These are phyloP conservation scores for Catenaria anguillulae DNA, from an alignment of 371 early-diverging fungal species.

Conservation along the genomic window DNA sequence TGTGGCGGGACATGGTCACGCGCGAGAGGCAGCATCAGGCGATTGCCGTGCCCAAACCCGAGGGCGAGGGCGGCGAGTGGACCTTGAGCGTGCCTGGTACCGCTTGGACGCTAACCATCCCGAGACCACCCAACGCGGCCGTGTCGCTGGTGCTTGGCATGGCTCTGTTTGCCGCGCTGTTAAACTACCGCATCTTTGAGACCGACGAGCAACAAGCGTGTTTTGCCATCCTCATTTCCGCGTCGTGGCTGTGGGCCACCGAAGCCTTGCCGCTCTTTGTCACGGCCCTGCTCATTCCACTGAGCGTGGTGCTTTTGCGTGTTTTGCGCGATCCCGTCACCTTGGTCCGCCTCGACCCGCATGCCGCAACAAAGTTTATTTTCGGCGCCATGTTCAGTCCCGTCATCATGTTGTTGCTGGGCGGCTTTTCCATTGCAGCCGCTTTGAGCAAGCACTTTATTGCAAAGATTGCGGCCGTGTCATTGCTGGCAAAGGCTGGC, in stretches of 20 bases:
- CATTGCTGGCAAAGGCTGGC: slow-evolving; percentile 78
- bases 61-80: background rate
- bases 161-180: slow-evolving; percentile 32
- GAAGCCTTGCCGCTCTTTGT: slow-evolving; percentile 90
- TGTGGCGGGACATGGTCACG: slow-evolving; percentile 93
- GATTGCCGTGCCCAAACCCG: slow-evolving; percentile 5
- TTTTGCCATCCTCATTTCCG: slow-evolving; percentile 75
- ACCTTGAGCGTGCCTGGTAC: background rate
- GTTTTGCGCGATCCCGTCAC: slow-evolving; percentile 51
- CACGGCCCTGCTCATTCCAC: slow-evolving; percentile 75
- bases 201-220: slow-evolving; percentile 56
- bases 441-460: slow-evolving; percentile 83
- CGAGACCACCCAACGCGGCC: background rate
- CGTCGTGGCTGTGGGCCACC: slow-evolving; percentile 81
- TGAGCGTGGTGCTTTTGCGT: slow-evolving; percentile 64
- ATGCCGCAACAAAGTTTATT: slow-evolving; percentile 59
- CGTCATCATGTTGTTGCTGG: slow-evolving; percentile 87
- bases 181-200: slow-evolving; percentile 37
- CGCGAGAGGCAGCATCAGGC: slow-evolving; percentile 54
- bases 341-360: slow-evolving; percentile 30
- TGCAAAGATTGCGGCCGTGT: slow-evolving; percentile 76
- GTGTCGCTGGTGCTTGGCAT: slow-evolving; percentile 21
- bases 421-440: slow-evolving; percentile 88
- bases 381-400: slow-evolving; percentile 89
- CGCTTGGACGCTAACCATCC: background rate